These are phyloP conservation scores for Collybiopsis confluens DNA, from an alignment of 768 basidiomycete genomes.

Conservation along the genomic window DNA sequence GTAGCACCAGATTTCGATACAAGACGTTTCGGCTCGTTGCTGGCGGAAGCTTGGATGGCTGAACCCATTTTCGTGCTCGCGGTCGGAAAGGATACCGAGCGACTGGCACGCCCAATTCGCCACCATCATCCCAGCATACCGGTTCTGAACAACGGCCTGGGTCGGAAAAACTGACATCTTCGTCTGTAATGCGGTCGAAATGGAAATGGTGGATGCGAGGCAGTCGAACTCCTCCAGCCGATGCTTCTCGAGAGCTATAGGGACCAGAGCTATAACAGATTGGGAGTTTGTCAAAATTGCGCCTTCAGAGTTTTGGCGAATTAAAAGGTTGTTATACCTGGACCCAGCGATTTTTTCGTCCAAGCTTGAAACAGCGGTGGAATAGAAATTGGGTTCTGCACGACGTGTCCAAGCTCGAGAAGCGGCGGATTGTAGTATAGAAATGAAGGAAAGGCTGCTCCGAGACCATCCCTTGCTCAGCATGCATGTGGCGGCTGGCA, in stretches of 20 bases:
- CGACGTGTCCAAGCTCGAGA: constrained; percentile 23
- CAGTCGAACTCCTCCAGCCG: no score
- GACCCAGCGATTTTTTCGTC: constrained; percentile 23
- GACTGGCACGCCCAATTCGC: background rate
- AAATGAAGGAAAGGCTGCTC: constrained; percentile 18
- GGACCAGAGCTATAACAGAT: constrained; percentile 42
- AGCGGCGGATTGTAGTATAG: constrained; percentile 8
- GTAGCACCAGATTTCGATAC: constrained; percentile 37
- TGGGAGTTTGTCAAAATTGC: no score
- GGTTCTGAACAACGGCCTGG: constrained; percentile 16
- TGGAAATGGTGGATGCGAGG: constrained; percentile 12
- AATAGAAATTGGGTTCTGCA: constrained; percentile 36
- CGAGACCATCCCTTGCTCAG: constrained; percentile 21
- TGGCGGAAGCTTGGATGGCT: constrained; percentile 16
- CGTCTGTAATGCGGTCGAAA: constrained; percentile 18
- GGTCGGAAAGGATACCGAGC: constrained; percentile 1
- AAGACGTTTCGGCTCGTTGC: constrained; percentile 30
- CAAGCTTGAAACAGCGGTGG: background rate
- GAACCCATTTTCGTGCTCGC: constrained; percentile 2
- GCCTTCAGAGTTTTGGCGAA: no score
- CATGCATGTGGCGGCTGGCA: constrained; percentile 40
- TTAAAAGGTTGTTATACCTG: no score
- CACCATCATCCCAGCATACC: background rate
- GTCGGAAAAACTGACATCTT: constrained; percentile 22
- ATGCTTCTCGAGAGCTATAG: no score